Evolutionary conservation across 202 grass and related monocot genomes (phyloP).

Genomic region (Panicum virgatum): DNA sequence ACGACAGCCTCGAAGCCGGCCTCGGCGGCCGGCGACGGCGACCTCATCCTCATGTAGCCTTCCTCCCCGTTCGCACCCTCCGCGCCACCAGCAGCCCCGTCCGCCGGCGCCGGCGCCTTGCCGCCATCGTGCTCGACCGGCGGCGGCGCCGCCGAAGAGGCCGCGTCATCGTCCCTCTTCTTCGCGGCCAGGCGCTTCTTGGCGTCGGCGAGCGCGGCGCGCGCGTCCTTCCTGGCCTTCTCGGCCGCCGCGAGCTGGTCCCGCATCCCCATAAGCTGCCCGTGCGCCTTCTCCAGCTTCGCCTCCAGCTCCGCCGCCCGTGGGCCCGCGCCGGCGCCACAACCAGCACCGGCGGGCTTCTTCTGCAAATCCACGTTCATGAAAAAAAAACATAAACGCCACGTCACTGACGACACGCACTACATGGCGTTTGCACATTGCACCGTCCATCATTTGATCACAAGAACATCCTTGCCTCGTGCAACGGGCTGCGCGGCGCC

Average conservation of each 20-base stretch:
- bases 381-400: not conserved
- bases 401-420: not conserved
- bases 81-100: not conserved
- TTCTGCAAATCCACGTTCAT: conserved; percentile 45
- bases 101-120: not conserved
- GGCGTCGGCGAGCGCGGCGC: conserved; percentile 47
- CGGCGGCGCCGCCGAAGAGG: not conserved
- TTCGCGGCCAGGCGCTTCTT: conserved; percentile 53
- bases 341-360: conserved; percentile 26
- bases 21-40: conserved; percentile 19
- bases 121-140: not conserved
- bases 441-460: not conserved
- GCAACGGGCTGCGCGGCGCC: conserved; percentile 58
- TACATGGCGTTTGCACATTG: not conserved
- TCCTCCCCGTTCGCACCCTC: not conserved
- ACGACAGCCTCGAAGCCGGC: conserved; percentile 30
- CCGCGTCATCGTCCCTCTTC: conserved; percentile 15
- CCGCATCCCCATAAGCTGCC: conserved; percentile 49
- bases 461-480: conserved; percentile 53
- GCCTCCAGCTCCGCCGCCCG: conserved; percentile 57
- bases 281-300: conserved; percentile 64
- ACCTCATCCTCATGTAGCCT: not conserved
- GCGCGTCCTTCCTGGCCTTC: conserved; percentile 70
- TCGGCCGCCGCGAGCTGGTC: conserved; percentile 59
- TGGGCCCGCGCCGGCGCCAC: conserved; percentile 24